Conservation (phyloP, 2,329 filamentous ascomycete genomes). For the Nemania bipapillata region DNA sequence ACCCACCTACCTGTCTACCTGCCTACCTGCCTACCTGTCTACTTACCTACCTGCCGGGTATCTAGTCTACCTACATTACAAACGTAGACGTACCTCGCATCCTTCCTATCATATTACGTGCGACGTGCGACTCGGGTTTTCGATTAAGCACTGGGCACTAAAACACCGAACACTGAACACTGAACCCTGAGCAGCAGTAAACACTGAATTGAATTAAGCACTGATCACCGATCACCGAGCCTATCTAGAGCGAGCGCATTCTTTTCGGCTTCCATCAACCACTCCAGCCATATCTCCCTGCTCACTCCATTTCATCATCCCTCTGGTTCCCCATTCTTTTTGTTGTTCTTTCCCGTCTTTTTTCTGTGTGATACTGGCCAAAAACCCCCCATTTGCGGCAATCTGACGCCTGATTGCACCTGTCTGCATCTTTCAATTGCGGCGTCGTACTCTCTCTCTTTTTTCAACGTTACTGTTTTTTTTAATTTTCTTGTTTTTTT, state of each 20-base stretch:
- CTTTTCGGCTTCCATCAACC: not conserved
- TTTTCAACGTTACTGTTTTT: not conserved
- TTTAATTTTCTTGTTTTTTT: constrained; percentile 14
- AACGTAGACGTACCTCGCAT: not conserved
- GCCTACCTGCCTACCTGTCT: not conserved
- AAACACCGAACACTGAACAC: not conserved
- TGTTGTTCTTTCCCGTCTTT: not conserved
- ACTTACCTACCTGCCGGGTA: not conserved
- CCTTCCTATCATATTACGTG: not conserved
- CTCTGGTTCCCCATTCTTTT: constrained; percentile 14
- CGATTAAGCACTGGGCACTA: constrained; percentile 11
- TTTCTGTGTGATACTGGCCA: not conserved
- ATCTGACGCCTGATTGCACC: constrained; percentile 24
- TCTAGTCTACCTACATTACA: not conserved
- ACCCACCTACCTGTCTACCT: no score
- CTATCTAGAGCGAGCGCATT: no score
- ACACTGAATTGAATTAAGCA: no score
- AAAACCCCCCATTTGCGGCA: not conserved
- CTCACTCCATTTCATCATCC: constrained; percentile 17
- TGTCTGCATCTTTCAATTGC: constrained; percentile 25
- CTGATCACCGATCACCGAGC: no score
- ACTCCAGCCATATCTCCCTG: not conserved
- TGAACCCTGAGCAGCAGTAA: not conserved
- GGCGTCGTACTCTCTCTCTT: not conserved
- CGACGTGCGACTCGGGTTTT: not conserved